Evolutionary conservation across 73 alveolate genomes (phyloP), one percentile per base, ranked within the genome.

Genomic region (Effrenium voratum): DNA sequence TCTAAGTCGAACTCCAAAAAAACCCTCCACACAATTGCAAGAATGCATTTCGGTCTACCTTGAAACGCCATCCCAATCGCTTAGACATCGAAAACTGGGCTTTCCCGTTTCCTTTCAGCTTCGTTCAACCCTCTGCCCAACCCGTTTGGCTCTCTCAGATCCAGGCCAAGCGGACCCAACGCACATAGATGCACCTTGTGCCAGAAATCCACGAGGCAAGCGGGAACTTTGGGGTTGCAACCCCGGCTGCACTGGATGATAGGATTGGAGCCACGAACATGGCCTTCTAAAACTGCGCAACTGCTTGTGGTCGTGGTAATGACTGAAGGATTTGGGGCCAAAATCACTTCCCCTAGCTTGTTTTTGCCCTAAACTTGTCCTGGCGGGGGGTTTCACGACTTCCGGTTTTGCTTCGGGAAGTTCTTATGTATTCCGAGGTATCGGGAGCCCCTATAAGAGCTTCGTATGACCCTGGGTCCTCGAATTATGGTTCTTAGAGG

Each of bases 151-250:
- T 66, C 43, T 66, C 47, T 90, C 76, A 45, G 97, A 28, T 16
- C 43, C 46, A 2, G 43, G 52, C 97, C 2, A 59, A 50, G 40
- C 97, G 82, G 44, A 90, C 73, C 97, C 97, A 90, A 44, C 97
- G 97, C 2, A 75, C 45, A 87, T 45, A 90, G 73, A 76, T 76
- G 34, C 97, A 90, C 97, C 97, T 90, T 6, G 0, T 46, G 38
- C 41, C n/a, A 44, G 76, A 36, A 80, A 8, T 12, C 19, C 63
- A 52, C 8, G 8, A 52, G 8, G 63, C 63, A 52, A 52, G 8
- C 63, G 19, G 26, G 63, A 52, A 19, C 19, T 12, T 19, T 52
- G 63, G 26, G 63, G 19, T 8, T 52, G 19, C 26, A 12, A 19
- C 63, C 26, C 19, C 8, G 19, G 63, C 63, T 12, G 8, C 26